These are phyloP conservation scores for Bocquillonia castaneifolia DNA, from an alignment of 441 rosid genomes.

Conservation along the genomic window DNA sequence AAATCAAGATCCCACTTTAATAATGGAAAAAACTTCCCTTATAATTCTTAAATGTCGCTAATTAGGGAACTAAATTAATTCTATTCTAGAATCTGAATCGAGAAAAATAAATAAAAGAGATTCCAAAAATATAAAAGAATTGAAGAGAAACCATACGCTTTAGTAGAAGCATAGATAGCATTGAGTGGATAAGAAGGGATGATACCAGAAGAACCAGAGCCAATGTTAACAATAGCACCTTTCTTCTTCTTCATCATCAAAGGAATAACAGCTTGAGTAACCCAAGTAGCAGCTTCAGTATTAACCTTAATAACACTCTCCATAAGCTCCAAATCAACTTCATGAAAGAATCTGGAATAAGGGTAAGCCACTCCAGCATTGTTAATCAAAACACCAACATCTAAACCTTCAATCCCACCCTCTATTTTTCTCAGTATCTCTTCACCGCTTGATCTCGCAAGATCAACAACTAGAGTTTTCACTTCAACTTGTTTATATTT, in stretches of 20 bases:
- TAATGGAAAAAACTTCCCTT: too few relatives aligned
- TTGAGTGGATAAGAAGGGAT: slow-evolving; percentile 77
- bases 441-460: slow-evolving; percentile 31
- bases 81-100: too few relatives aligned
- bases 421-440: slow-evolving; percentile 27
- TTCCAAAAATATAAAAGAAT: background rate
- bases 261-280: slow-evolving; percentile 45
- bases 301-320: slow-evolving; percentile 58
- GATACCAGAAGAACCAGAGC: slow-evolving; percentile 66
- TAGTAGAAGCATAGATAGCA: slow-evolving; percentile 68
- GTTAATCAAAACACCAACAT: slow-evolving; percentile 67
- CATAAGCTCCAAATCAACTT: slow-evolving; percentile 52
- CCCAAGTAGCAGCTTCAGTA: slow-evolving; percentile 51
- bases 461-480: slow-evolving; percentile 42
- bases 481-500: slow-evolving; percentile 25
- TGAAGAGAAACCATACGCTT: slow-evolving; percentile 47
- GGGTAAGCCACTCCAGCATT: slow-evolving; percentile 72
- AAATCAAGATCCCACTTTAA: too few relatives aligned
- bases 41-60: too few relatives aligned
- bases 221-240: slow-evolving; percentile 70
- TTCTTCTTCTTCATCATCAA: slow-evolving; percentile 56
- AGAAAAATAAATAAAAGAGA: too few relatives aligned
- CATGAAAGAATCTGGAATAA: slow-evolving; percentile 54
- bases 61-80: too few relatives aligned
- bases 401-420: slow-evolving; percentile 43